These are phyloP conservation scores for Stevia rebaudiana DNA, from an alignment of 140 eudicot species.

Conservation along the genomic window DNA sequence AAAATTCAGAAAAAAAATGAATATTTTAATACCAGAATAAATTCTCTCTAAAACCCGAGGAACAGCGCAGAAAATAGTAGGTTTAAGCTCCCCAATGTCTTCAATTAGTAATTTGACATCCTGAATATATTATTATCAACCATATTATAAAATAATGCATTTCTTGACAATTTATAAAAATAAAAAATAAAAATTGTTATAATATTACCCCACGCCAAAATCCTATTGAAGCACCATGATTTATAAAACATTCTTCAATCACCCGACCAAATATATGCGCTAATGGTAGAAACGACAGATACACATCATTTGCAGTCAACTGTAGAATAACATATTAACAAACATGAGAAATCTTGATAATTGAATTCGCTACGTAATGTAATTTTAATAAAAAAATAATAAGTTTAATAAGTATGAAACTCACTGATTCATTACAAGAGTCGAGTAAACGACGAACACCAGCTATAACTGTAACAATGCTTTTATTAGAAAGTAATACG, in stretches of 20 bases:
- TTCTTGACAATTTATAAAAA: background rate
- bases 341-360: too few relatives aligned
- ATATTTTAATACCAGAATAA: constrained; percentile 60
- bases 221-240: constrained; percentile 86
- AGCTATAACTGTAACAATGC: constrained; percentile 68
- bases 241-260: constrained; percentile 83
- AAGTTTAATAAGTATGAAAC: constrained; percentile 2
- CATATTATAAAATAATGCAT: constrained; percentile 8
- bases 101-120: constrained; percentile 80
- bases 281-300: constrained; percentile 86
- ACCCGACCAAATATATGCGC: constrained; percentile 98
- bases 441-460: constrained; percentile 63
- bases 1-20: background rate
- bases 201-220: constrained; percentile 98
- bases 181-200: background rate
- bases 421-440: constrained; percentile 60
- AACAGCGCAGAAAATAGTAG: constrained; percentile 96
- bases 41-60: constrained; percentile 94
- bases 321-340: constrained; percentile 31
- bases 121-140: constrained; percentile 36
- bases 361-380: background rate
- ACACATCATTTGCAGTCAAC: constrained; percentile 68
- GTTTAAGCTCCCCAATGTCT: constrained; percentile 78
- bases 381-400: background rate
- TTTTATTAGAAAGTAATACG: constrained; percentile 78